phyloP scores from a whole-genome alignment of 768 basidiomycete genomes.

The Boletus vinaceobasis region DNA sequence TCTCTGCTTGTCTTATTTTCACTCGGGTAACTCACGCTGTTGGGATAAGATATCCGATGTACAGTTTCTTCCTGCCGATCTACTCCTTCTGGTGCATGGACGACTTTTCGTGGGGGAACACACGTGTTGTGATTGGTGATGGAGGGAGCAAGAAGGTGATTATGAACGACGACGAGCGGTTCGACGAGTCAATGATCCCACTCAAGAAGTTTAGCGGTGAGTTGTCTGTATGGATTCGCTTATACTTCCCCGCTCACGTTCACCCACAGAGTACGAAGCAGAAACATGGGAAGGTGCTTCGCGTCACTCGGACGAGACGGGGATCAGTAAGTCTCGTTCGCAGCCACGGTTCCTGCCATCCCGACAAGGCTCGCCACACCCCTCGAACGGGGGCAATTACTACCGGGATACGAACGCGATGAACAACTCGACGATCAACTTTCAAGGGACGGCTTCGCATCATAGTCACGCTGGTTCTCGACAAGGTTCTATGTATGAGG shows the following conservation, averaged over 20 bases:
- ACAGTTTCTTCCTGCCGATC: constrained; percentile 90
- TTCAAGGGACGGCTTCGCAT: constrained; percentile 42
- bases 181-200: constrained; percentile 97
- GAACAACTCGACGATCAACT: constrained; percentile 59
- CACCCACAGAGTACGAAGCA: constrained; percentile 76
- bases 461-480: constrained; percentile 45
- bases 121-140: constrained; percentile 90
- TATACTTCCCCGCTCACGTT: constrained; percentile 6
- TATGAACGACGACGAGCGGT: constrained; percentile 92
- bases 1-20: not conserved
- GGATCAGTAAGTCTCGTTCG: constrained; percentile 62
- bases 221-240: constrained; percentile 25
- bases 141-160: constrained; percentile 93
- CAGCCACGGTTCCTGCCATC: constrained; percentile 53
- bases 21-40: constrained; percentile 1
- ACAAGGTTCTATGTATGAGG: constrained; percentile 39
- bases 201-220: constrained; percentile 95
- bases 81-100: constrained; percentile 99
- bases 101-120: constrained; percentile 95
- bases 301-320: constrained; percentile 70
- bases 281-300: constrained; percentile 87
- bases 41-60: constrained; percentile 73
- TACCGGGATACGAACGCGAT: constrained; percentile 81
- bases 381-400: constrained; percentile 80
- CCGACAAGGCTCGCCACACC: constrained; percentile 61